A percentile compares a stretch with the other conserved stretches of the same genome.
phyloP scores from a whole-genome alignment of 1,284 basidiomycete genomes.

The Polyporus tsugae region DNA sequence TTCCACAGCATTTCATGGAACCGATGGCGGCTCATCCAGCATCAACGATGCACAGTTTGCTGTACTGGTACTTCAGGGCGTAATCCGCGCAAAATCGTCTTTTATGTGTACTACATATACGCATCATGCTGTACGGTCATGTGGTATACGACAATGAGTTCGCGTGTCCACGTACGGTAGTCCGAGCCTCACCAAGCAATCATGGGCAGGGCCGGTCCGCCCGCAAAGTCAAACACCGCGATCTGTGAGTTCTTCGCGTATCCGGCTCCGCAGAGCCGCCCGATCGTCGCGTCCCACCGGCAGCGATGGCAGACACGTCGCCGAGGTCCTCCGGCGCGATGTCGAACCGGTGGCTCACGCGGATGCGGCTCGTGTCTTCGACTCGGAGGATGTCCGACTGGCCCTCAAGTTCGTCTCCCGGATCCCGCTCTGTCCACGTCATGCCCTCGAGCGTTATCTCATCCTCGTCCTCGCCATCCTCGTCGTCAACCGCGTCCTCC shows the following conservation, averaged over 20 bases:
- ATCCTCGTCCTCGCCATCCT: too few species aligned
- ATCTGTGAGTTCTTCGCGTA: conserved; percentile 39
- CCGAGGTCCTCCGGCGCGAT: conserved; percentile 11
- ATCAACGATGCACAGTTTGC: too few species aligned
- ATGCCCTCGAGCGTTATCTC: too few species aligned
- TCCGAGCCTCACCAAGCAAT: neutral
- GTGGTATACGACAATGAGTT: too few species aligned
- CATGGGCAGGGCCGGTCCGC: conserved; percentile 36
- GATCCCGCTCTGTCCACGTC: neutral
- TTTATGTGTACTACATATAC: too few species aligned
- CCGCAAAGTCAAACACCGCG: conserved; percentile 50
- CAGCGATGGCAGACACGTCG: conserved; percentile 40
- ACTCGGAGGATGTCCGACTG: neutral
- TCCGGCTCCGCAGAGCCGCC: conserved; percentile 47
- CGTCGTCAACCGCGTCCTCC: too few species aligned
- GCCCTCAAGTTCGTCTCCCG: neutral
- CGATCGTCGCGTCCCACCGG: conserved; percentile 53
- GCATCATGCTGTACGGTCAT: too few species aligned
- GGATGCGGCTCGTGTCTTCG: neutral
- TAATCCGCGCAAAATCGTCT: too few species aligned
- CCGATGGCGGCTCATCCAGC: too few species aligned
- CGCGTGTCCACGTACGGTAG: neutral
- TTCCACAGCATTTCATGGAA: too few species aligned
- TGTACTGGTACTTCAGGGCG: too few species aligned
- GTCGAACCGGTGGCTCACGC: conserved; percentile 9